phyloP scores from a whole-genome alignment of 225 moss, liverwort and hornwort genomes.

The Antitrichia curtipendula region DNA sequence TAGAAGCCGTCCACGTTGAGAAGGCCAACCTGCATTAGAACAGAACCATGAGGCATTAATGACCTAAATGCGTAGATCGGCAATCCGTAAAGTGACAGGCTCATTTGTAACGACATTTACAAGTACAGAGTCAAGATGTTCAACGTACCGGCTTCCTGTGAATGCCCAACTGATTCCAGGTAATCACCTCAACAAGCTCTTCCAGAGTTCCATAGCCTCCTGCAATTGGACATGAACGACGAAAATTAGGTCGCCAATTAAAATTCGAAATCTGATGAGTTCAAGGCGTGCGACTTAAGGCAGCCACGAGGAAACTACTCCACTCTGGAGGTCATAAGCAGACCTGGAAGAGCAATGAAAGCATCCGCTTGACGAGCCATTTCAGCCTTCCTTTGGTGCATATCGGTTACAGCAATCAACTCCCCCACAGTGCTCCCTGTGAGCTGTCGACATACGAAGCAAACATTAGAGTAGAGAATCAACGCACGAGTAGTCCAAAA shows the following conservation, averaged over 20 bases:
- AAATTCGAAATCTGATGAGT: not conserved
- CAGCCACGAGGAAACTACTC: not conserved
- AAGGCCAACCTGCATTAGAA: constrained; percentile 57
- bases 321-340: not conserved
- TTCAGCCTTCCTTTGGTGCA: constrained; percentile 86
- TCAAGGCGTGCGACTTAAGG: too few species aligned
- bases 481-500: not conserved
- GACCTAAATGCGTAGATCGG: not conserved
- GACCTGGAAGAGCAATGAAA: constrained; percentile 90
- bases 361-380: constrained; percentile 92
- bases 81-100: not conserved
- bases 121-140: not conserved
- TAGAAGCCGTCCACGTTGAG: constrained; percentile 89
- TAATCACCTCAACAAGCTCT: constrained; percentile 85
- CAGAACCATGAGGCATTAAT: not conserved
- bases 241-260: not conserved
- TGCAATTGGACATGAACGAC: not conserved
- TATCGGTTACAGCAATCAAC: constrained; percentile 54
- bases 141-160: constrained; percentile 69
- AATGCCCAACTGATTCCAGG: constrained; percentile 90
- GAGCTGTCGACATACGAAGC: constrained; percentile 36
- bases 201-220: constrained; percentile 91
- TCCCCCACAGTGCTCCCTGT: constrained; percentile 75
- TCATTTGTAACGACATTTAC: not conserved
- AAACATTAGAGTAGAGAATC: not conserved